Evolutionary conservation across 257 asterid species (phyloP).

Genomic region (Solanum tarapatanum): DNA sequence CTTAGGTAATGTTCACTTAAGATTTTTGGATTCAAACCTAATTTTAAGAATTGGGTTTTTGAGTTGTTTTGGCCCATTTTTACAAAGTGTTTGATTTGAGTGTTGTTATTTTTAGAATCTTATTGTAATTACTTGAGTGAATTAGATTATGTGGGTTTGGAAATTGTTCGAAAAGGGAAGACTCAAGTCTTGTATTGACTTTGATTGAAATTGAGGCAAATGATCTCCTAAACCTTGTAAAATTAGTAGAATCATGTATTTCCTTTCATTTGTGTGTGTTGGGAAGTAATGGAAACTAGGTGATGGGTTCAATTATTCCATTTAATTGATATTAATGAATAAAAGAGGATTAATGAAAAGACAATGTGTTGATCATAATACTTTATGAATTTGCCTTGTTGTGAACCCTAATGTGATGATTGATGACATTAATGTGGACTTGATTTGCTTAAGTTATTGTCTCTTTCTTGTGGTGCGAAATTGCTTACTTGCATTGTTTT

Average conservation of each 20-base stretch:
- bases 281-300: neutral
- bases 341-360: neutral
- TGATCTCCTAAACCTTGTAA: neutral
- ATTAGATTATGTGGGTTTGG: neutral
- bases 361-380: no score
- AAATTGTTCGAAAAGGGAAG: neutral
- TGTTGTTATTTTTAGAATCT: neutral
- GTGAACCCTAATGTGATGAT: neutral
- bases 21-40: neutral
- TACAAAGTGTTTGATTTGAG: neutral
- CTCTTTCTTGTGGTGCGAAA: neutral
- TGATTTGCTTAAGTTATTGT: neutral
- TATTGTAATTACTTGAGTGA: neutral
- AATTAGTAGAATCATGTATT: neutral
- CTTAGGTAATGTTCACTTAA: no score
- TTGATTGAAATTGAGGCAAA: no score
- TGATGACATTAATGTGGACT: neutral
- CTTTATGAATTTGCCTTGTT: neutral
- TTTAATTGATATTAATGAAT: no score
- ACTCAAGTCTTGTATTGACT: no score
- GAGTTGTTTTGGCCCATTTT: neutral
- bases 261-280: neutral
- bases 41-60: neutral
- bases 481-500: neutral
- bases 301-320: neutral